Percentiles rank a stretch among this genome's conserved stretches.
phyloP scores from a whole-genome alignment of 2,329 filamentous ascomycete species.

The Gnomoniopsis smithogilvyi region DNA sequence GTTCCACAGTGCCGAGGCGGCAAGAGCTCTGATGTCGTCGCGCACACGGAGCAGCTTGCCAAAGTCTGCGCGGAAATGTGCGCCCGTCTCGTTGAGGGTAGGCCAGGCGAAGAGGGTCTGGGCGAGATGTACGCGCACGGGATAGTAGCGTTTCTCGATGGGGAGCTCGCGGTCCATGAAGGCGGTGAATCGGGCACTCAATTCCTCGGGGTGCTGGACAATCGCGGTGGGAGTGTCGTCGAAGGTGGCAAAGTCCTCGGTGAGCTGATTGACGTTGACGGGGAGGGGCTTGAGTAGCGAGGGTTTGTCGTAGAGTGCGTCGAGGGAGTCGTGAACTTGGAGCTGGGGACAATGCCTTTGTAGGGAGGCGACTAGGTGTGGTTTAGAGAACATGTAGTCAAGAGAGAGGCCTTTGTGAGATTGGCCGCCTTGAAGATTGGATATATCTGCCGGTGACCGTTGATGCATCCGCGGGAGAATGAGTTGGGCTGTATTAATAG shows the following conservation, averaged over 20 bases:
- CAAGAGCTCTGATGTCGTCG: conserved; percentile 30
- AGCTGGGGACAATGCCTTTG: conserved; percentile 33
- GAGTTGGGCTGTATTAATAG: conserved; percentile 29
- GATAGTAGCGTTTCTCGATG: conserved; percentile 26
- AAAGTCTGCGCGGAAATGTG: conserved; percentile 30
- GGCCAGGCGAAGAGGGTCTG: conserved; percentile 29
- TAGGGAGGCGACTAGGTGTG: conserved; percentile 29
- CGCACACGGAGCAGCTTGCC: conserved; percentile 36
- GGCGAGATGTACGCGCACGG: conserved; percentile 31
- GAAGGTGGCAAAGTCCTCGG: conserved; percentile 18
- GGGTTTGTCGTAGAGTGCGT: conserved; percentile 32
- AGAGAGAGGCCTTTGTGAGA: conserved; percentile 27
- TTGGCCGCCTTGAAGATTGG: conserved; percentile 22
- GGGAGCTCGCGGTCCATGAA: conserved; percentile 26
- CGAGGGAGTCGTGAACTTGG: conserved; percentile 30
- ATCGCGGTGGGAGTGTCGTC: conserved; percentile 20
- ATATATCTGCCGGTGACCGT: conserved; percentile 29
- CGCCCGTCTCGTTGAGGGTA: conserved; percentile 23
- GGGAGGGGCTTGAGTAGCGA: conserved; percentile 23
- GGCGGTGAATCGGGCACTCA: conserved; percentile 23
- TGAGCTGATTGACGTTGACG: conserved; percentile 24
- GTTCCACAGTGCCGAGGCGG: conserved; percentile 32
- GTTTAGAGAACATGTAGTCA: conserved; percentile 33
- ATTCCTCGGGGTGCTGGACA: conserved; percentile 21
- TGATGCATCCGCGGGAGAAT: conserved; percentile 34